Evolutionary conservation across 495 filamentous ascomycete species (phyloP).

Genomic region (Bacidia gigantensis): DNA sequence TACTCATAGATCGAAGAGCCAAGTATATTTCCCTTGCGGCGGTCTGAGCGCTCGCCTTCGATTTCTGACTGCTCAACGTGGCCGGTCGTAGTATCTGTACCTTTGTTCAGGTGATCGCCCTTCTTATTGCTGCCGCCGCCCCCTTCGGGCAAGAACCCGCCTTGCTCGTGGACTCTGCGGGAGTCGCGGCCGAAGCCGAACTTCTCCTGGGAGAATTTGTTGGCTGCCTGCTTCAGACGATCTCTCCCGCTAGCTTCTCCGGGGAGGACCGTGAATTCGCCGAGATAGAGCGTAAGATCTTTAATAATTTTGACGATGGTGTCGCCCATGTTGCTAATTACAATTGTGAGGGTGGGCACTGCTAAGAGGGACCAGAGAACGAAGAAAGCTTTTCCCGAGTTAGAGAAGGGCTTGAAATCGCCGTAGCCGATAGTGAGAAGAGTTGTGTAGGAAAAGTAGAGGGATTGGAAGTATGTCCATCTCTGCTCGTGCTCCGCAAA

Average conservation of each 20-base stretch:
- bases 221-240: constrained; percentile 12
- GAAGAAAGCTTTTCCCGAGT: constrained; percentile 66
- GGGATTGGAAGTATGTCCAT: constrained; percentile 68
- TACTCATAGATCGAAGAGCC: constrained; percentile 43
- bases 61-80: constrained; percentile 28
- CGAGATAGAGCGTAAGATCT: constrained; percentile 56
- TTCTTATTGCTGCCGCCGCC: constrained; percentile 1
- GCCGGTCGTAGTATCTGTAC: constrained; percentile 3
- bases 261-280: constrained; percentile 62
- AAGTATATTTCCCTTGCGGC: constrained; percentile 28
- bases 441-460: constrained; percentile 71
- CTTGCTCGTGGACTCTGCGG: background rate
- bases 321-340: constrained; percentile 67
- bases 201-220: constrained; percentile 1
- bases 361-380: constrained; percentile 82
- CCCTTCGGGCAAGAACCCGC: constrained; percentile 7
- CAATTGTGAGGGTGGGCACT: constrained; percentile 66
- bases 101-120: background rate
- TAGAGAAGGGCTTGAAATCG: constrained; percentile 55
- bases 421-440: constrained; percentile 82
- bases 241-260: constrained; percentile 33
- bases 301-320: constrained; percentile 58
- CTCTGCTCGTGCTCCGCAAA: constrained; percentile 37
- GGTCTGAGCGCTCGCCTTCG: constrained; percentile 24
- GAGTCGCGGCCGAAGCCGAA: background rate